A percentile compares a stretch with the other conserved stretches of the same genome.
These are phyloP conservation scores for Bipolaris oryzae DNA, from an alignment of 2,329 filamentous ascomycete genomes.

Conservation along the genomic window DNA sequence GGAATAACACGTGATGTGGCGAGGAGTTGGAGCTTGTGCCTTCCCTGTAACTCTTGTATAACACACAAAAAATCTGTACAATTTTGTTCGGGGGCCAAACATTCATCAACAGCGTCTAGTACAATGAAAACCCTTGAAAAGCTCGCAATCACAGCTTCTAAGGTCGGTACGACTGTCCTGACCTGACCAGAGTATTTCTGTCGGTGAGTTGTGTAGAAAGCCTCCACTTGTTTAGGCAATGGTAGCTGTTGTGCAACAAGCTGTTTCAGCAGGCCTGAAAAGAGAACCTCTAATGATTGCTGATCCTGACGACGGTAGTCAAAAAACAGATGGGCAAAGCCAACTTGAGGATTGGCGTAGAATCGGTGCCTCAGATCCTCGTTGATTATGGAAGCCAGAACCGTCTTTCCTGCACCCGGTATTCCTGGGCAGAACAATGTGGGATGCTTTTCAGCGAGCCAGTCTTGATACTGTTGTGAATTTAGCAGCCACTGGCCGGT, in stretches of 20 bases:
- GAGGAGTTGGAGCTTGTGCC: not conserved
- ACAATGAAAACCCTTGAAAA: constrained; percentile 37
- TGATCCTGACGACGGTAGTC: constrained; percentile 36
- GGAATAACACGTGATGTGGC: not conserved
- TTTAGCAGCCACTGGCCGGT: constrained; percentile 33
- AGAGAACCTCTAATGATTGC: constrained; percentile 30
- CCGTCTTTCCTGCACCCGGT: constrained; percentile 39
- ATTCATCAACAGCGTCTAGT: constrained; percentile 44
- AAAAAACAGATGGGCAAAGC: constrained; percentile 45
- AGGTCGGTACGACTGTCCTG: no score
- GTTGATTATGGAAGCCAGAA: constrained; percentile 33
- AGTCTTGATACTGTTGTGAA: constrained; percentile 13
- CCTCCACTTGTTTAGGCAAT: not conserved
- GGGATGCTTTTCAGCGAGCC: constrained; percentile 12
- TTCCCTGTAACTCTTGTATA: constrained; percentile 14
- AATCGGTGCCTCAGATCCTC: constrained; percentile 11
- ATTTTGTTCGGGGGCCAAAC: constrained; percentile 18
- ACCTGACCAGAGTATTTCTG: not conserved
- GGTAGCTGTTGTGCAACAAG: constrained; percentile 30
- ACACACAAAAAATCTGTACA: constrained; percentile 11
- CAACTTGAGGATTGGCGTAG: constrained; percentile 1
- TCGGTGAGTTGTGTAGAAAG: not conserved
- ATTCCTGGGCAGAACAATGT: constrained; percentile 35
- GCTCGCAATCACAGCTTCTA: constrained; percentile 20
- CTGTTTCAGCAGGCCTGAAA: constrained; percentile 45